Conservation (phyloP, 2,329 filamentous ascomycete genomes). For the Penicillium sp. region DNA sequence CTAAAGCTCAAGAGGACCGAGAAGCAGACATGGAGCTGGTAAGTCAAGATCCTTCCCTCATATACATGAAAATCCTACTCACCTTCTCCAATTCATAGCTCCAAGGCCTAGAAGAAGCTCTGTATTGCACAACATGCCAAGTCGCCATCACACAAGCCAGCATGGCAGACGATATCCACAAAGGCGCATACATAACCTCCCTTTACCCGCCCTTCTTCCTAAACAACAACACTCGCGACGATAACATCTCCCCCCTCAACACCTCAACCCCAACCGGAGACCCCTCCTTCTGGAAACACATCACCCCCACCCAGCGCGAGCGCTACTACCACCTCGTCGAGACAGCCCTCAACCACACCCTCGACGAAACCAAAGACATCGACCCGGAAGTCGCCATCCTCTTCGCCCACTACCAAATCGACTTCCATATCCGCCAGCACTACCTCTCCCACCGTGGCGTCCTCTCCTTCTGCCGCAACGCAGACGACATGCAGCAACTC, state of each 20-base stretch:
- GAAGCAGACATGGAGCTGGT: conserved; percentile 6
- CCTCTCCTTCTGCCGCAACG: conserved; percentile 33
- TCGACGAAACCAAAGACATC: conserved; percentile 16
- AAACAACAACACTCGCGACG: conserved; percentile 8
- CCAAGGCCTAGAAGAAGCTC: conserved; percentile 28
- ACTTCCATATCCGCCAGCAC: conserved; percentile 39
- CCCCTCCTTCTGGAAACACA: conserved; percentile 19
- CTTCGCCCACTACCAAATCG: conserved; percentile 34
- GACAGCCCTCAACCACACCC: conserved; percentile 12
- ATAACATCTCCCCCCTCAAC: conserved; percentile 19
- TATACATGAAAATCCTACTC: not conserved
- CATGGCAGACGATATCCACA: conserved; percentile 21
- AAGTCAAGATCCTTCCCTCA: not conserved
- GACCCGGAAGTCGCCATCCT: conserved; percentile 15
- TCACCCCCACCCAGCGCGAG: conserved; percentile 14
- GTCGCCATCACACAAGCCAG: conserved; percentile 17
- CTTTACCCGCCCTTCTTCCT: conserved; percentile 26
- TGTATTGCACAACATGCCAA: conserved; percentile 28
- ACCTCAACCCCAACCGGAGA: conserved; percentile 1
- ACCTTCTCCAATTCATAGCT: not conserved
- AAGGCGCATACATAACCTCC: conserved; percentile 18
- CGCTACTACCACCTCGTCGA: conserved; percentile 23
- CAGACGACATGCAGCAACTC: conserved; percentile 30
- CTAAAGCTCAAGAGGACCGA: not conserved
- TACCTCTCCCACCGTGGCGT: conserved; percentile 26